These are phyloP conservation scores for Pythium biforme DNA, from an alignment of 352 stramenopile species.

Conservation along the genomic window DNA sequence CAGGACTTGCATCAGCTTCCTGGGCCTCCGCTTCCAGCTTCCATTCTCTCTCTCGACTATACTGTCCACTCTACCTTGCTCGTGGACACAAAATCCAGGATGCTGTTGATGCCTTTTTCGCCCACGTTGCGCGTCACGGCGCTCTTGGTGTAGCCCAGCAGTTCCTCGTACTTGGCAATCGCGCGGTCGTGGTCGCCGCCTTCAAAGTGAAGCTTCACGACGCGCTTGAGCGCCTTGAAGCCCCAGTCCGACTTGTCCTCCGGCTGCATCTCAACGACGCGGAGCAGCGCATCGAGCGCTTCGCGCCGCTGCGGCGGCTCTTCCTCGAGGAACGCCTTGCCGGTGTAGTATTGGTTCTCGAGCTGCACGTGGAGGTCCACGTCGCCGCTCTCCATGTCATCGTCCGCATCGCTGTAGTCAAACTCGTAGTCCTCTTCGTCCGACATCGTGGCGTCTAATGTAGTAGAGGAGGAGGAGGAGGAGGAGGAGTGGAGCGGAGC, in stretches of 20 bases:
- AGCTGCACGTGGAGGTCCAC: slow-evolving; percentile 86
- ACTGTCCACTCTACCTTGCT: slow-evolving; percentile 41
- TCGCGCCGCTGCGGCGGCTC: slow-evolving; percentile 38
- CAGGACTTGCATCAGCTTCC: neutral
- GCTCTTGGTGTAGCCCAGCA: slow-evolving; percentile 88
- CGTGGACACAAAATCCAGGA: slow-evolving; percentile 93
- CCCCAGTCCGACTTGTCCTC: slow-evolving; percentile 80
- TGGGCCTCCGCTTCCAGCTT: no score
- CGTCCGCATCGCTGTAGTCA: slow-evolving; percentile 91
- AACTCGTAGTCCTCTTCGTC: slow-evolving; percentile 88
- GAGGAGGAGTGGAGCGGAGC: neutral
- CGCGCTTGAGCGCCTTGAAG: slow-evolving; percentile 94
- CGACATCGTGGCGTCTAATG: slow-evolving; percentile 48
- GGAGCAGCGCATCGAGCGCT: slow-evolving; percentile 49
- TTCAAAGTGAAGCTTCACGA: slow-evolving; percentile 92
- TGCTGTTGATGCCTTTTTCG: slow-evolving; percentile 96
- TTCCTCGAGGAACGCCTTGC: slow-evolving; percentile 78
- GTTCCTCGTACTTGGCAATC: slow-evolving; percentile 84
- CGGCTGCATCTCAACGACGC: slow-evolving; percentile 54
- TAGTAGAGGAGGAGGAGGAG: neutral
- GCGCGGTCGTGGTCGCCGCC: slow-evolving; percentile 65
- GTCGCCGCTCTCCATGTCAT: slow-evolving; percentile 85
- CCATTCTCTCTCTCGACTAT: neutral
- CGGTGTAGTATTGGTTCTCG: slow-evolving; percentile 94
- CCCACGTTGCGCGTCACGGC: slow-evolving; percentile 91